Conservation (phyloP, 495 filamentous ascomycete species). For the Aspergillus nidulans region DNA sequence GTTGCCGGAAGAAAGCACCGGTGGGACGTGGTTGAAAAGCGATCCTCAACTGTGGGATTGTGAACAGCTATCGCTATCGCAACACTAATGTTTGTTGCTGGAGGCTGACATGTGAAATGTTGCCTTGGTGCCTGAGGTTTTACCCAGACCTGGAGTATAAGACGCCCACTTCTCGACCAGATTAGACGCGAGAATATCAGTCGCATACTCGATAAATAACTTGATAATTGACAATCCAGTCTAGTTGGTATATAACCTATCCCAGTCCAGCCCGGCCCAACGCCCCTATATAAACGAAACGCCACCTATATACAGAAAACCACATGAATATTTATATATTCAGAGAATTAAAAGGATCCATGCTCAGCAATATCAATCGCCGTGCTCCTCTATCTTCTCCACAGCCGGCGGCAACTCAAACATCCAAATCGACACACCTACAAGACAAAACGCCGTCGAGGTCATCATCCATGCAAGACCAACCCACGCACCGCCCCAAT, state of each 20-base stretch:
- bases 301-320: not conserved
- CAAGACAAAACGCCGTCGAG: constrained; percentile 36
- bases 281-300: not conserved
- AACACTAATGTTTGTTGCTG: not conserved
- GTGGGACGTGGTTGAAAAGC: not conserved
- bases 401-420: constrained; percentile 27
- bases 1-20: not conserved
- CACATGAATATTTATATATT: not conserved
- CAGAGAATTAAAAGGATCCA: not conserved
- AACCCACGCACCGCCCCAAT: constrained; percentile 46
- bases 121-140: constrained; percentile 9
- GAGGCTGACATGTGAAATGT: constrained; percentile 5
- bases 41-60: no score
- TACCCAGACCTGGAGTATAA: not conserved
- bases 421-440: constrained; percentile 34
- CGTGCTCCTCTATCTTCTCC: constrained; percentile 9
- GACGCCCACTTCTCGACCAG: no score
- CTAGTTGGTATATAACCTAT: no score
- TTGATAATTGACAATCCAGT: no score
- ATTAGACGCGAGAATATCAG: no score
- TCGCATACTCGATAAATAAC: no score
- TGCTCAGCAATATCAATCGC: not conserved
- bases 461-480: constrained; percentile 54
- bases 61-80: not conserved
- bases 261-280: no score